A percentile compares a stretch with the other conserved stretches of the same genome.
Evolutionary conservation across 768 basidiomycete genomes (phyloP).

Genomic region (Imleria badia): DNA sequence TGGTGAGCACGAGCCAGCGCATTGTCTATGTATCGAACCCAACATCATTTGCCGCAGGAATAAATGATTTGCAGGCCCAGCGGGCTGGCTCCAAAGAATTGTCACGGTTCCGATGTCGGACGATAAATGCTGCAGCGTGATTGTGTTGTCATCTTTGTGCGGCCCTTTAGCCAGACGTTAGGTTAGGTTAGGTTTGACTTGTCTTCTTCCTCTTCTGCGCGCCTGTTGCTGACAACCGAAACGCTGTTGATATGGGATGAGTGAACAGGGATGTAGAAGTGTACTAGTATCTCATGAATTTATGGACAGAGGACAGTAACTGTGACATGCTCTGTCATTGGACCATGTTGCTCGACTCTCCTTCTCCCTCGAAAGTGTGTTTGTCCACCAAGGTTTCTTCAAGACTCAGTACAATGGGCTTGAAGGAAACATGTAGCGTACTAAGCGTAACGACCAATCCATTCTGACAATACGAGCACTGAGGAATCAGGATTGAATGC

Average conservation of each 20-base stretch:
- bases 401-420: slow-evolving; percentile 48
- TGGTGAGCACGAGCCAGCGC: slow-evolving; percentile 41
- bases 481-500: no score
- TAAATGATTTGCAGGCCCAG: slow-evolving; percentile 58
- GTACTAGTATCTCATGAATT: slow-evolving; percentile 63
- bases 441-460: no score
- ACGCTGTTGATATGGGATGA: not conserved
- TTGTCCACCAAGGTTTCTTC: slow-evolving; percentile 51
- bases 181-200: no score
- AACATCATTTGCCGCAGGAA: slow-evolving; percentile 52
- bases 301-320: no score
- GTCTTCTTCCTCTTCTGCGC: slow-evolving; percentile 47
- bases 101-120: slow-evolving; percentile 56
- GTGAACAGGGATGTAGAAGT: slow-evolving; percentile 5
- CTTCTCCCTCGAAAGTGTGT: slow-evolving; percentile 41
- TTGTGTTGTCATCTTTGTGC: slow-evolving; percentile 40
- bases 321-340: slow-evolving; percentile 17
- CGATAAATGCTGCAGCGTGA: slow-evolving; percentile 34
- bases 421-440: slow-evolving; percentile 24
- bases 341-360: slow-evolving; percentile 36
- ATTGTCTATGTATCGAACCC: slow-evolving; percentile 58
- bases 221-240: slow-evolving; percentile 41
- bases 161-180: slow-evolving; percentile 61
- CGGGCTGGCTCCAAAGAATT: slow-evolving; percentile 59
- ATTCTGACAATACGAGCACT: no score